Evolutionary conservation across 169 alveolate species (phyloP).

Genomic region (Ichthyophthirius multifiliis): DNA sequence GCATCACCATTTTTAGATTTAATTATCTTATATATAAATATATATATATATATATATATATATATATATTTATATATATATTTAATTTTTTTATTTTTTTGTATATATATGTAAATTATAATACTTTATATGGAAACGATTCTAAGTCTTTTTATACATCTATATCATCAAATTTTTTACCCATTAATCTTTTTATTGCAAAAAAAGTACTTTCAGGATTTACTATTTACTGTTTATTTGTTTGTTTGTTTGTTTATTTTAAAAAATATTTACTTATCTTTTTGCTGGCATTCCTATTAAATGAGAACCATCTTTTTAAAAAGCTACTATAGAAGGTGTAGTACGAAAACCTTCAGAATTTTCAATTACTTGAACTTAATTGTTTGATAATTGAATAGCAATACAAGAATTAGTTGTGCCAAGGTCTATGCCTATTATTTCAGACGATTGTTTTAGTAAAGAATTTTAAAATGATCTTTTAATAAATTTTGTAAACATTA

Average conservation of each 20-base stretch:
- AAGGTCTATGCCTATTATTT: slow-evolving; percentile 97
- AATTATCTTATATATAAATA: slow-evolving; percentile 75
- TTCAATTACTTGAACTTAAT: slow-evolving; percentile 95
- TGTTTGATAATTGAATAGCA: slow-evolving; percentile 96
- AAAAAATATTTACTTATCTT: slow-evolving; percentile 85
- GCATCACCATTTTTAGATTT: slow-evolving; percentile 97
- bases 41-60: slow-evolving; percentile 83
- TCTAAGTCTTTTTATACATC: slow-evolving; percentile 93
- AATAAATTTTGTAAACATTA: too few relatives aligned
- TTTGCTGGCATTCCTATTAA: slow-evolving; percentile 96
- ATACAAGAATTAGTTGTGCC: slow-evolving; percentile 99
- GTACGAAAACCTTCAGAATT: slow-evolving; percentile 97
- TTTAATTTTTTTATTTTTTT: not conserved
- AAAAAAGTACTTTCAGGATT: slow-evolving; percentile 95
- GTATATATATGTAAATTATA: not conserved
- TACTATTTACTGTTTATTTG: slow-evolving; percentile 87
- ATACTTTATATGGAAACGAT: slow-evolving; percentile 95
- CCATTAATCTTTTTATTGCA: slow-evolving; percentile 96
- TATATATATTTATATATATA: slow-evolving; percentile 88
- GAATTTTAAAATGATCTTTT: too few relatives aligned
- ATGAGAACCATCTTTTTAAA: slow-evolving; percentile 95
- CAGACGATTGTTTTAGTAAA: too few relatives aligned
- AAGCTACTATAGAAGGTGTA: slow-evolving; percentile 98
- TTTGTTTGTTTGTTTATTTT: not conserved
- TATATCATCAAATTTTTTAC: slow-evolving; percentile 91